Evolutionary conservation across 768 basidiomycete species (phyloP).

Genomic region (Tulasnella sp.): DNA sequence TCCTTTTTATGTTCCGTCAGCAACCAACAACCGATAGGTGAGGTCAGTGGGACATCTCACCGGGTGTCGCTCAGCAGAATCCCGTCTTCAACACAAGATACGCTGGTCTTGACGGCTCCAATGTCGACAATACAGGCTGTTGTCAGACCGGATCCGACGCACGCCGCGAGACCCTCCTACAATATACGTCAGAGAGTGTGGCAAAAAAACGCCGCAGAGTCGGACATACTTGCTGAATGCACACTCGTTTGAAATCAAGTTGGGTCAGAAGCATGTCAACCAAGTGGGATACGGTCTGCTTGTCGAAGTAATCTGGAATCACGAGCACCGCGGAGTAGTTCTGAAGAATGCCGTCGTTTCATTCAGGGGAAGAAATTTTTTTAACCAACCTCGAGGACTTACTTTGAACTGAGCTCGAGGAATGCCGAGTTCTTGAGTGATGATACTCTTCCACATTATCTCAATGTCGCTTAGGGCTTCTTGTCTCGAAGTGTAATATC

Average conservation of each 20-base stretch:
- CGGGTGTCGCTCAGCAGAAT: constrained; percentile 84
- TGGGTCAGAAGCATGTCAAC: constrained; percentile 69
- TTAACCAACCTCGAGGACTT: constrained; percentile 29
- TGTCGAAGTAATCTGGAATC: constrained; percentile 90
- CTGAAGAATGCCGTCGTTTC: constrained; percentile 49
- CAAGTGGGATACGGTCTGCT: constrained; percentile 78
- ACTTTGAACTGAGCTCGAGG: constrained; percentile 63
- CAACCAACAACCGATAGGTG: neutral
- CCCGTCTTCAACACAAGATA: constrained; percentile 96
- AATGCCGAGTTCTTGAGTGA: constrained; percentile 67
- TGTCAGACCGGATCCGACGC: constrained; percentile 86
- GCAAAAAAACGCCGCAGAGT: neutral
- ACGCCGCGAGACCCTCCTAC: constrained; percentile 61
- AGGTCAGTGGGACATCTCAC: constrained; percentile 48
- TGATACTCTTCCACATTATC: constrained; percentile 60
- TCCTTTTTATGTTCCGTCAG: constrained; percentile 47
- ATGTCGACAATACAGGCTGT: constrained; percentile 96
- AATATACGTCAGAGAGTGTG: neutral
- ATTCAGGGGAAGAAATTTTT: neutral
- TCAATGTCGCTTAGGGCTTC: constrained; percentile 78
- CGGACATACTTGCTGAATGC: constrained; percentile 80
- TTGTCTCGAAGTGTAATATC: constrained; percentile 66
- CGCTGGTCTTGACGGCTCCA: constrained; percentile 78
- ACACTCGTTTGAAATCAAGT: constrained; percentile 93
- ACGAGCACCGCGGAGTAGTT: constrained; percentile 85